These are phyloP conservation scores for Coix lacrymajobi DNA, from an alignment of 176 grass and related monocot genomes.

Conservation along the genomic window DNA sequence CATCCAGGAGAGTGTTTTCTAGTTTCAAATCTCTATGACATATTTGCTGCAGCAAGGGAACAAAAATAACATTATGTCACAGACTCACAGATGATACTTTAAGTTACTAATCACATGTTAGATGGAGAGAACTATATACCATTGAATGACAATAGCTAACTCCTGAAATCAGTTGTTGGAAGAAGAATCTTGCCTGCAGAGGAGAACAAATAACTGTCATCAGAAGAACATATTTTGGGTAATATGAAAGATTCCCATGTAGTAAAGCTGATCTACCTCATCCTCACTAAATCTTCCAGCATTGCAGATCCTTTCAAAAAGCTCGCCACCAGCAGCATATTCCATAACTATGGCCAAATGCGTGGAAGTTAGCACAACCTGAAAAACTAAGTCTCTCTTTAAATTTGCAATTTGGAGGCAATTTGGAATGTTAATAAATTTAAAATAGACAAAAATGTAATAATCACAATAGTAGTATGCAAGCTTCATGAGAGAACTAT, in stretches of 20 bases:
- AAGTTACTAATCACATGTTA: background rate
- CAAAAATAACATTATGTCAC: slow-evolving; percentile 4
- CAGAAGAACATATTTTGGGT: background rate
- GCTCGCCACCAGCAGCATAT: slow-evolving; percentile 94
- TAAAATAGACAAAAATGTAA: background rate
- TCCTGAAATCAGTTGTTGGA: slow-evolving; percentile 94
- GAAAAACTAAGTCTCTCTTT: slow-evolving; percentile 49
- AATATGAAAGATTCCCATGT: background rate
- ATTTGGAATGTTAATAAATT: background rate
- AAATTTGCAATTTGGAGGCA: slow-evolving; percentile 20
- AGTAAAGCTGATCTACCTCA: slow-evolving; percentile 54
- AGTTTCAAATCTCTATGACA: slow-evolving; percentile 96
- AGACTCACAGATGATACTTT: background rate
- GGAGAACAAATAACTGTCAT: slow-evolving; percentile 22
- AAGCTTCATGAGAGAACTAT: background rate
- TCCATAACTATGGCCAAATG: slow-evolving; percentile 99
- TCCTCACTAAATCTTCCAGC: slow-evolving; percentile 95
- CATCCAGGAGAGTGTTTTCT: slow-evolving; percentile 97
- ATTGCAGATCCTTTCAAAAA: slow-evolving; percentile 87
- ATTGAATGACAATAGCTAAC: slow-evolving; percentile 99
- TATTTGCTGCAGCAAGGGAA: slow-evolving; percentile 65
- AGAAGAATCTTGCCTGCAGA: slow-evolving; percentile 91
- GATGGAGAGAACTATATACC: slow-evolving; percentile 43
- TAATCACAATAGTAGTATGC: background rate
- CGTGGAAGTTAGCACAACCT: slow-evolving; percentile 96